These are phyloP conservation scores for Mycena rebaudengoi DNA, from an alignment of 768 basidiomycete genomes.

Conservation along the genomic window DNA sequence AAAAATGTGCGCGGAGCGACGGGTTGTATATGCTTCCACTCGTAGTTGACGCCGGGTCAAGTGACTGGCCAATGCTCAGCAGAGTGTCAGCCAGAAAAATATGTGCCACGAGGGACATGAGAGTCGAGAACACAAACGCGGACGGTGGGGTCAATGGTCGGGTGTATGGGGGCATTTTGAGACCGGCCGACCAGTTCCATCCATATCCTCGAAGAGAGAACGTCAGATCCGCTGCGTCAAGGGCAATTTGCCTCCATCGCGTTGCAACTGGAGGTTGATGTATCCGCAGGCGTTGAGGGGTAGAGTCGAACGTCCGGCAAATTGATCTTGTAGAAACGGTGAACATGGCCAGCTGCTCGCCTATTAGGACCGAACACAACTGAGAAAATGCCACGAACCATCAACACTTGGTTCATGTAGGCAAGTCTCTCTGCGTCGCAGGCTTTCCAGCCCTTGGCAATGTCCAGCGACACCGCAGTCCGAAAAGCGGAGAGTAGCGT, in stretches of 20 bases:
- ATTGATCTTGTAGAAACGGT: constrained; percentile 5
- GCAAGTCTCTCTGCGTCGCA: too few relatives aligned
- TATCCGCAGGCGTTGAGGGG: constrained; percentile 13
- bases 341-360: constrained; percentile 44
- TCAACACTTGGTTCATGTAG: too few relatives aligned
- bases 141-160: constrained; percentile 46
- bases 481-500: too few relatives aligned
- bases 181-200: constrained; percentile 65
- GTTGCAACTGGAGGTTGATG: neutral
- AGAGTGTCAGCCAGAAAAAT: constrained; percentile 53
- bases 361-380: too few relatives aligned
- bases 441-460: too few relatives aligned
- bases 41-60: constrained; percentile 49
- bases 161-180: constrained; percentile 51
- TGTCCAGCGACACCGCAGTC: too few relatives aligned
- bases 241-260: constrained; percentile 22
- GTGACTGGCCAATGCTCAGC: constrained; percentile 55
- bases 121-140: constrained; percentile 47
- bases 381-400: too few relatives aligned
- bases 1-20: constrained; percentile 38
- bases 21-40: constrained; percentile 55
- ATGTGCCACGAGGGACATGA: constrained; percentile 42
- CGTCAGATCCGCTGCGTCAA: constrained; percentile 59
- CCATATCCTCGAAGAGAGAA: constrained; percentile 64
- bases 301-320: constrained; percentile 16